Evolutionary conservation across 78 protist genomes (phyloP), one percentile per base, ranked within the genome.

Genomic region (Acrasis kona): DNA sequence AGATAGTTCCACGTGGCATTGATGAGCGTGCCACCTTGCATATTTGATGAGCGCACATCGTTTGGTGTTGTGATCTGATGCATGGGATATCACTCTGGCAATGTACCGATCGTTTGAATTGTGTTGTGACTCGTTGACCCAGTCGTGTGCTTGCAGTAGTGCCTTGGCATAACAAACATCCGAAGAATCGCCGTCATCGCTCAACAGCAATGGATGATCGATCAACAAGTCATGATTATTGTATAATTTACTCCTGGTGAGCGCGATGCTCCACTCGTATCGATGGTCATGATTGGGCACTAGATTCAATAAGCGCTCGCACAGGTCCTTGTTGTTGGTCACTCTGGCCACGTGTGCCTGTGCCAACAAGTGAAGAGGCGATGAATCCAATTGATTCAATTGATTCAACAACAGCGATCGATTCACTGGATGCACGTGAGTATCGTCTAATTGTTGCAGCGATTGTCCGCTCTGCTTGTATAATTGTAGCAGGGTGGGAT

Each of bases 371-470:
- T n/a, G n/a, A n/a, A n/a, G n/a, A n/a, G n/a, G n/a, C n/a, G n/a
- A n/a, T n/a, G n/a, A n/a, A n/a, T n/a, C n/a, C n/a, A n/a, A 50
- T 50, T 50, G 61, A 50, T 50, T 50, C 61, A 50, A 50, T n/a
- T 50, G 61, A n/a, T 50, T 50, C 19, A 50, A 50, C 19, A 50
- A n/a, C 19, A n/a, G 61, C 19, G 19, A 50, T 50, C 19, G 61
- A 50, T 19, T n/a, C 19, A 50, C 34, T 50, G 61, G 34, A 50
- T 19, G 61, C 19, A 50, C 61, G 19, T 50, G 19, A 50, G 19
- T 50, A 50, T 50, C 19, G 19, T 50, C 61, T 19, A 50, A n/a
- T 50, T 19, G 34, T n/a, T 50, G 34, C 19, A n/a, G 34, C 19
- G 19, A n/a, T 50, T 50, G 61, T 50, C 19, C 19, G 19, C 19